Base-by-base conservation (phyloP, 2,329 filamentous ascomycete species). In the Daldinia sp. region DNA sequence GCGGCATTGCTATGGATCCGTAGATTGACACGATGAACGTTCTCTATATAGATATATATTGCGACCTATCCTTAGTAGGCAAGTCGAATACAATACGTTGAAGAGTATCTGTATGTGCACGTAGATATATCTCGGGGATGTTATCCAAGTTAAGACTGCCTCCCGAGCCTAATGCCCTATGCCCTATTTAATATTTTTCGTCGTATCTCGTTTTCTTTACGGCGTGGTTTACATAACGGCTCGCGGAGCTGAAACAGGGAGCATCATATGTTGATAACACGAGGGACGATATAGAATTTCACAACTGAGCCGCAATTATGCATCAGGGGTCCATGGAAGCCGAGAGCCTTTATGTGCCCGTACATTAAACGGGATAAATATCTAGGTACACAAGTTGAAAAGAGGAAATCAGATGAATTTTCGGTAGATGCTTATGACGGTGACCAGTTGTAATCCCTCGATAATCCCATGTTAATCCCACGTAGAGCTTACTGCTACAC, bases 251-350 rank as follows among this genome's bases (percentile, higher is more conserved):
- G 56, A 56, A 60, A 57, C 52, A 9, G 51, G 54, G 43, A 43
- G 50, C 19, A 49, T 13, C 30, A 45, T 60, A 30, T 52, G 39
- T 53, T 34, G 35, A 25, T 39, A 15, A 41, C 34, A 55, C 21
- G 23, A 54, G 37, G 45, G 37, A 21, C 17, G 32, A 25, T 51
- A 13, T 23, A 53, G 9, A 29, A 13, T 47, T 32, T 43, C 32
- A 43, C 13, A 56, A 32, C 61, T 58, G 49, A 66, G 64, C 61
- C 64, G 57, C 57, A 64, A 64, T 25, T 29, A 56, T 50, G 56
- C 57, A 43, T 32, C 23, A 34, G 48, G 10, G 39, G 39, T 25
- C 39, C 9, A 37, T 39, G 11, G 5, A 21, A 30, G 3, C 11
- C 13, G 4, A 15, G 6, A 9, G 29, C 11, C 3, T 25, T 15